Conservation (phyloP, 2,329 filamentous ascomycete species). For the Chaetomiaceae sp. region DNA sequence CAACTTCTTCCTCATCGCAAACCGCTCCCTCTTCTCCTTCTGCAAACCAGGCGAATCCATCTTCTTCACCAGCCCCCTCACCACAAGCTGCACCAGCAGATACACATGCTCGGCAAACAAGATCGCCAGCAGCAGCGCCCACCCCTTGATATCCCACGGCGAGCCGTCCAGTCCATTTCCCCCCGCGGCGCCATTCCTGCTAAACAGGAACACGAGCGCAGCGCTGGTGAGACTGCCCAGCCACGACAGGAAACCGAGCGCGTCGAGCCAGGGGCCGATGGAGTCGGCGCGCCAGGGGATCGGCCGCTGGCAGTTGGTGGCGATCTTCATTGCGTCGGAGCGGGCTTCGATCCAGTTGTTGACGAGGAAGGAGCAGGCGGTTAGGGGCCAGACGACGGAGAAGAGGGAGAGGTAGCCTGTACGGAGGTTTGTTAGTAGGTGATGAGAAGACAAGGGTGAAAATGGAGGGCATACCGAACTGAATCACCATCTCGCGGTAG, state of each 20-base stretch:
- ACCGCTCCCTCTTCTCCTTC: slow-evolving; percentile 78
- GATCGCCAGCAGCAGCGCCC: slow-evolving; percentile 76
- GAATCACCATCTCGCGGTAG: slow-evolving; percentile 89
- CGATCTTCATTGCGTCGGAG: slow-evolving; percentile 91
- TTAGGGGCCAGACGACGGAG: slow-evolving; percentile 92
- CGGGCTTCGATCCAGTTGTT: slow-evolving; percentile 97
- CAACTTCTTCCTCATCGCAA: slow-evolving; percentile 71
- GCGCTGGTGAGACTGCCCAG: slow-evolving; percentile 83
- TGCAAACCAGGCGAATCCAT: slow-evolving; percentile 82
- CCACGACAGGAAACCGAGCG: slow-evolving; percentile 88
- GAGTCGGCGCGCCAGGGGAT: slow-evolving; percentile 87
- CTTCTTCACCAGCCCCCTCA: slow-evolving; percentile 70
- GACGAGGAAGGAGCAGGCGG: slow-evolving; percentile 78
- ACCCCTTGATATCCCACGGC: slow-evolving; percentile 67
- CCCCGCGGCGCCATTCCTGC: slow-evolving; percentile 45
- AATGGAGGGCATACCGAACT: slow-evolving; percentile 51
- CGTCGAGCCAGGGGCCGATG: slow-evolving; percentile 88
- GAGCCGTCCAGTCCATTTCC: slow-evolving; percentile 64
- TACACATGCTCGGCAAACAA: slow-evolving; percentile 88
- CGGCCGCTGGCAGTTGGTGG: slow-evolving; percentile 80
- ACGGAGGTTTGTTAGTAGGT: slow-evolving; percentile 19
- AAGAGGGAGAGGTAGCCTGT: slow-evolving; percentile 83
- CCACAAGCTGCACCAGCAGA: slow-evolving; percentile 67
- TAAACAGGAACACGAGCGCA: slow-evolving; percentile 81
- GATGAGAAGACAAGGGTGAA: background rate